A percentile compares a stretch with the other conserved stretches of the same genome.
phyloP scores from a whole-genome alignment of 106 monocot genomes.

The Agapanthus africanus region DNA sequence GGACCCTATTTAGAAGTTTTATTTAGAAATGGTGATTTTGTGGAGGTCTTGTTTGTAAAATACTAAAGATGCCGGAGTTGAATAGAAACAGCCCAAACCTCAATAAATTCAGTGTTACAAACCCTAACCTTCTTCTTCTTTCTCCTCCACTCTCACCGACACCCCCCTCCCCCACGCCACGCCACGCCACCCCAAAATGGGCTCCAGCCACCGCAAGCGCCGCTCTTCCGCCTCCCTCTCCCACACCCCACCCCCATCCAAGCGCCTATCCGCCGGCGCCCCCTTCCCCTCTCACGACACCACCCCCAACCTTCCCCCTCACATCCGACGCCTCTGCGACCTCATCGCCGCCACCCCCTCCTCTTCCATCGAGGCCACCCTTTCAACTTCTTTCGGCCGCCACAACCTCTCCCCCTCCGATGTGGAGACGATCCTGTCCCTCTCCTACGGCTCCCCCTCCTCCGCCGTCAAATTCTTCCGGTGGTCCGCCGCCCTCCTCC shows the following conservation, averaged over 20 bases:
- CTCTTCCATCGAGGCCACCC: slow-evolving; percentile 14
- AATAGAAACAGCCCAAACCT: too few relatives aligned
- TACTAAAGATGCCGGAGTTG: too few relatives aligned
- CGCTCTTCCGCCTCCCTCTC: background rate
- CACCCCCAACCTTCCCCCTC: slow-evolving; percentile 34
- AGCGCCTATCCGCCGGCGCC: background rate
- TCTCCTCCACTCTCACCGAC: too few relatives aligned
- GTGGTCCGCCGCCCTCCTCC: slow-evolving; percentile 39
- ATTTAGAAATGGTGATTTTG: too few relatives aligned
- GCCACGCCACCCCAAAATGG: too few relatives aligned
- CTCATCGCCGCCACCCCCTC: slow-evolving; percentile 32
- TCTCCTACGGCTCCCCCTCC: slow-evolving; percentile 60
- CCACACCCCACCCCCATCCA: background rate
- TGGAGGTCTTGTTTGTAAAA: too few relatives aligned
- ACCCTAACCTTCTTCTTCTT: too few relatives aligned
- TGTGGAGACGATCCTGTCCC: slow-evolving; percentile 61
- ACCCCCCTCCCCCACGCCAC: too few relatives aligned
- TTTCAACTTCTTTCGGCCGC: slow-evolving; percentile 6
- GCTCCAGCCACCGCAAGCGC: too few relatives aligned
- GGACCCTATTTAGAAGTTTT: too few relatives aligned
- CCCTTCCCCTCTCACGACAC: slow-evolving; percentile 44
- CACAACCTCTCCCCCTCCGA: slow-evolving; percentile 24
- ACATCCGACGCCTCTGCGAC: slow-evolving; percentile 40
- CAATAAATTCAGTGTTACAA: too few relatives aligned
- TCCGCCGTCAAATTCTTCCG: slow-evolving; percentile 62